Evolutionary conservation across 1,139 yeast species (phyloP).

Genomic region (Blastobotrys illinoisensis): DNA sequence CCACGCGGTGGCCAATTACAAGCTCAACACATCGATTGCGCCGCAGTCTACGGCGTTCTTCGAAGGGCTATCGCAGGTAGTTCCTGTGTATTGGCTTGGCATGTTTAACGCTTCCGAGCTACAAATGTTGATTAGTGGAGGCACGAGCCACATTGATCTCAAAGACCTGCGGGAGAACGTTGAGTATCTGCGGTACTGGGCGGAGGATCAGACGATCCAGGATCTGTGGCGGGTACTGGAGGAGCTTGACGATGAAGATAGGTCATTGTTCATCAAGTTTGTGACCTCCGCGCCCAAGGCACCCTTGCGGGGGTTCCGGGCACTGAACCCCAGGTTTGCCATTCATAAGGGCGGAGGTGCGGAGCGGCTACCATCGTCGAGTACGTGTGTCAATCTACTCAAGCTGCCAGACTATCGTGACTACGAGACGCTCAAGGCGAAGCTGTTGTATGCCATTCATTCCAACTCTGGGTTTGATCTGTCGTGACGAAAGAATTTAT

Average conservation of each 20-base stretch:
- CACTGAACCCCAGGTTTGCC: conserved; percentile 73
- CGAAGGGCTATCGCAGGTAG: conserved; percentile 63
- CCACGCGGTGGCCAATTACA: conserved; percentile 72
- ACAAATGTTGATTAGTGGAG: conserved; percentile 84
- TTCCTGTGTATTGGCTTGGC: conserved; percentile 68
- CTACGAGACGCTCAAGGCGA: conserved; percentile 51
- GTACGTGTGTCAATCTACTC: conserved; percentile 85
- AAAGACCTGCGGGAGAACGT: conserved; percentile 61
- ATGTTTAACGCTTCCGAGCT: conserved; percentile 82
- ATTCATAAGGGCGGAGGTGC: conserved; percentile 59
- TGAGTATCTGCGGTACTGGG: conserved; percentile 61
- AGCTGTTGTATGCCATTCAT: conserved; percentile 69
- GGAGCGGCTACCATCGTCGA: conserved; percentile 77
- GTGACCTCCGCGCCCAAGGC: conserved; percentile 91
- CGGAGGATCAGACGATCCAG: conserved; percentile 45
- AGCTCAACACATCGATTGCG: conserved; percentile 58
- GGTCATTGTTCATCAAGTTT: conserved; percentile 64
- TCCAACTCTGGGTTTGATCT: conserved; percentile 85
- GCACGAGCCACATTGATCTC: conserved; percentile 54
- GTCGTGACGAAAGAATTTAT: conserved; percentile 41
- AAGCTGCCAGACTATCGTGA: conserved; percentile 77
- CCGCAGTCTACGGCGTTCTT: conserved; percentile 61
- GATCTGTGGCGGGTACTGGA: conserved; percentile 65
- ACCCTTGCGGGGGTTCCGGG: conserved; percentile 79
- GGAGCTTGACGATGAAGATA: conserved; percentile 60